A percentile compares a stretch with the other conserved stretches of the same genome.
Conservation (phyloP, 305 asterid genomes). For the Striga hermonthica region DNA sequence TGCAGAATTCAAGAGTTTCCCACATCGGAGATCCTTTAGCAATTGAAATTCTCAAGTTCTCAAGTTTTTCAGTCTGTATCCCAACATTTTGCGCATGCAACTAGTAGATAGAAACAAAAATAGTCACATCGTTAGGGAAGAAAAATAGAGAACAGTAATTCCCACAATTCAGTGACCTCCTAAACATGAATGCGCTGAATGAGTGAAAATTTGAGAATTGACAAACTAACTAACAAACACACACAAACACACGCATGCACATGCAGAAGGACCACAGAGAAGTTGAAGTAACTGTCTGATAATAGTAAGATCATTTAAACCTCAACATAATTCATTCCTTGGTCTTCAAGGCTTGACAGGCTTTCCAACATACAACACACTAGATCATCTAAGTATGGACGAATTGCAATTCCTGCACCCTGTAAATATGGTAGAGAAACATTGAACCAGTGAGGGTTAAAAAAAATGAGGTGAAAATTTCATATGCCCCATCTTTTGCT, state of each 20-base stretch:
- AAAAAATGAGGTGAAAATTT: conserved; percentile 15
- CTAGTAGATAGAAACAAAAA: conserved; percentile 41
- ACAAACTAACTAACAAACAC: not conserved
- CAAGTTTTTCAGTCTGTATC: conserved; percentile 92
- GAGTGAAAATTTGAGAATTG: conserved; percentile 15
- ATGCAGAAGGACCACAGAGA: not conserved
- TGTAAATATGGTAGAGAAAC: conserved; percentile 34
- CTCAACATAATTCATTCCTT: conserved; percentile 96
- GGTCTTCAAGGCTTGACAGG: conserved; percentile 98
- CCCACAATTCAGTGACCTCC: conserved; percentile 21
- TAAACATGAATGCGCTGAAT: conserved; percentile 26
- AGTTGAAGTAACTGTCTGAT: conserved; percentile 14
- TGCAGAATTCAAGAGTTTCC: conserved; percentile 97
- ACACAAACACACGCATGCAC: too few species aligned
- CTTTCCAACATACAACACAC: conserved; percentile 99
- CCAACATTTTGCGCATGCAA: conserved; percentile 93
- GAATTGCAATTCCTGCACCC: conserved; percentile 96
- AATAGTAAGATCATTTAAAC: conserved; percentile 42
- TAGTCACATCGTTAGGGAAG: conserved; percentile 25
- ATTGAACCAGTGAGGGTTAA: conserved; percentile 17
- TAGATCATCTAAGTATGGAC: conserved; percentile 84
- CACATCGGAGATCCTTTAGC: conserved; percentile 98
- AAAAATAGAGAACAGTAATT: conserved; percentile 20
- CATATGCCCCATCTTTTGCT: conserved; percentile 2
- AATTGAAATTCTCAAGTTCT: conserved; percentile 82